phyloP scores from a whole-genome alignment of 768 basidiomycete genomes.

The Phylloporus rhodoxanthus region DNA sequence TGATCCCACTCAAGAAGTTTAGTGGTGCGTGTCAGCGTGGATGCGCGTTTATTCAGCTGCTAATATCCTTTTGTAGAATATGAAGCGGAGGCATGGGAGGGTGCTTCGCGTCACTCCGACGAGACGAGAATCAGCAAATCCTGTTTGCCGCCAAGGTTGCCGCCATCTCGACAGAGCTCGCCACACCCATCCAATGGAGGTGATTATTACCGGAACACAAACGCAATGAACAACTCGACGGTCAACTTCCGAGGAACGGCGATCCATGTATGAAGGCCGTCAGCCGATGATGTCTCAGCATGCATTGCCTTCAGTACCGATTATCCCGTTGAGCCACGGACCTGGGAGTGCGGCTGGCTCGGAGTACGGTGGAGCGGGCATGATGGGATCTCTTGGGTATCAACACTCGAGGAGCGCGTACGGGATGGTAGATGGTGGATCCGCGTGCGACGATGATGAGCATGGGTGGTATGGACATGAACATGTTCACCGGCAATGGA shows the following conservation, averaged over 20 bases:
- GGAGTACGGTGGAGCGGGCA: constrained; percentile 62
- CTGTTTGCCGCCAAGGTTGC: constrained; percentile 49
- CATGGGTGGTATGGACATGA: constrained; percentile 37
- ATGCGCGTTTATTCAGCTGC: background rate
- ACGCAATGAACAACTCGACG: constrained; percentile 58
- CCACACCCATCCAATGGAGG: constrained; percentile 69
- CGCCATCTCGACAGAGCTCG: constrained; percentile 56
- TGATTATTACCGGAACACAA: constrained; percentile 89
- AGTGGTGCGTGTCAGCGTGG: too few relatives aligned
- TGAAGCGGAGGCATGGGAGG: constrained; percentile 90
- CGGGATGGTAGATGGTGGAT: constrained; percentile 53
- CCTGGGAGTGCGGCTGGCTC: constrained; percentile 65
- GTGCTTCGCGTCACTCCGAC: constrained; percentile 66
- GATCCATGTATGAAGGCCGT: constrained; percentile 39
- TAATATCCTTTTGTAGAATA: constrained; percentile 55
- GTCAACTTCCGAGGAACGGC: constrained; percentile 47
- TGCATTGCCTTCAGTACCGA: constrained; percentile 57
- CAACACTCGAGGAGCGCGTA: constrained; percentile 72
- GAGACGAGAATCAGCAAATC: constrained; percentile 67
- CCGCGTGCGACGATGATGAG: constrained; percentile 67
- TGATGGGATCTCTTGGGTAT: constrained; percentile 54
- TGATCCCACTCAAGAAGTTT: too few relatives aligned
- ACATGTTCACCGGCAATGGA: constrained; percentile 55
- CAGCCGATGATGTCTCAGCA: constrained; percentile 42
- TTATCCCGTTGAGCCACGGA: constrained; percentile 63